Evolutionary conservation across 306 rosid genomes (phyloP).

Genomic region (Canavalia gladiata): DNA sequence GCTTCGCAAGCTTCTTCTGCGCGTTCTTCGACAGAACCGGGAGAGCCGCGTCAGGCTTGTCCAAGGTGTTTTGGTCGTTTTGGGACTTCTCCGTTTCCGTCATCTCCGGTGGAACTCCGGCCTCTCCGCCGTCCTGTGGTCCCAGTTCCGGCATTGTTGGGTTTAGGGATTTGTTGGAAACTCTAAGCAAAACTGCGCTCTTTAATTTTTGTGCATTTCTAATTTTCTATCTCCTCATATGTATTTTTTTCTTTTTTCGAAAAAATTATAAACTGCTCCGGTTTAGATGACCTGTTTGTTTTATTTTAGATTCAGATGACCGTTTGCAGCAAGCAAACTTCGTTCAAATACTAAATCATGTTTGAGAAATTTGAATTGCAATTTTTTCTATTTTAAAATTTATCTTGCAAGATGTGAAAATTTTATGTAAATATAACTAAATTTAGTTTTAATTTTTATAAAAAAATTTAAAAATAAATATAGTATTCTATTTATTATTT

Average conservation of each 20-base stretch:
- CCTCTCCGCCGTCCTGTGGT: slow-evolving; percentile 30
- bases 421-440: no score
- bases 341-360: no score
- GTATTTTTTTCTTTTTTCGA: not conserved
- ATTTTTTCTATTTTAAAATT: no score
- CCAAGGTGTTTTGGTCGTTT: slow-evolving; percentile 31
- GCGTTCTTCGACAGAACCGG: slow-evolving; percentile 69
- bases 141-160: slow-evolving; percentile 16
- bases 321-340: no score
- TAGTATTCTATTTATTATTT: no score
- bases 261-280: not conserved
- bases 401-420: no score
- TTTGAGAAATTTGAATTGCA: no score
- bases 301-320: no score
- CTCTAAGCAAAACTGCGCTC: not conserved
- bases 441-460: no score
- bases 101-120: not conserved
- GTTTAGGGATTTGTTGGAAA: slow-evolving; percentile 17
- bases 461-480: no score
- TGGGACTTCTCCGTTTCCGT: slow-evolving; percentile 1
- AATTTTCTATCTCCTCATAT: no score
- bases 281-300: not conserved
- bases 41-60: not conserved
- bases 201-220: not conserved
- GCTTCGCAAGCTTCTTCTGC: slow-evolving; percentile 76